These are phyloP conservation scores for Parmales sp. DNA, from an alignment of 108 stramenopile genomes.

Conservation along the genomic window DNA sequence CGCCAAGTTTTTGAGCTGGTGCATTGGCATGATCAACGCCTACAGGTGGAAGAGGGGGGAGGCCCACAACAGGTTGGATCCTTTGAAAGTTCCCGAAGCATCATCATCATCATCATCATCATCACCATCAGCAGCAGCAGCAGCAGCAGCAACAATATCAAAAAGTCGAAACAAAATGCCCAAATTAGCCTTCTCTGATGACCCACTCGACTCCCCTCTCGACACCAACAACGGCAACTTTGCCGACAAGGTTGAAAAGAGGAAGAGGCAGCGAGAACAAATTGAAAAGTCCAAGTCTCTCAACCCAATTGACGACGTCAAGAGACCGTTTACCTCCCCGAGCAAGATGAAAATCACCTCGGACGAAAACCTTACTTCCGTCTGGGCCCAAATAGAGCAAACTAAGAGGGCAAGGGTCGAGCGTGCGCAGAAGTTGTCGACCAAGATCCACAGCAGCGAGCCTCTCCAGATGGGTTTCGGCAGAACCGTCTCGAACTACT, in stretches of 20 bases:
- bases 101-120: neutral
- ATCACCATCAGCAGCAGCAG: neutral
- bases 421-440: neutral
- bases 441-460: neutral
- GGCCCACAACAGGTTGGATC: neutral
- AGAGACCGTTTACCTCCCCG: too few species aligned
- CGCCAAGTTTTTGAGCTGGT: neutral
- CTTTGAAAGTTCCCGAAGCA: neutral
- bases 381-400: neutral
- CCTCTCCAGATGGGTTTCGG: neutral
- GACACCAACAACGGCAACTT: neutral
- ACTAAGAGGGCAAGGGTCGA: neutral
- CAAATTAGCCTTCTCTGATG: neutral
- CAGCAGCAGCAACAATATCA: neutral
- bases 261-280: neutral
- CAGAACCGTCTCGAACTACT: too few species aligned
- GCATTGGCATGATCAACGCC: constrained; percentile 11
- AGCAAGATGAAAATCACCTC: neutral
- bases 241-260: constrained; percentile 1
- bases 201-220: neutral
- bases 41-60: constrained; percentile 6
- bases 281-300: neutral
- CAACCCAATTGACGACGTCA: neutral
- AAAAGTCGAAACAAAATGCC: neutral
- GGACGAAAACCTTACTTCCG: neutral